Conservation (phyloP, 148 eudicot species). For the Drosera capensis region DNA sequence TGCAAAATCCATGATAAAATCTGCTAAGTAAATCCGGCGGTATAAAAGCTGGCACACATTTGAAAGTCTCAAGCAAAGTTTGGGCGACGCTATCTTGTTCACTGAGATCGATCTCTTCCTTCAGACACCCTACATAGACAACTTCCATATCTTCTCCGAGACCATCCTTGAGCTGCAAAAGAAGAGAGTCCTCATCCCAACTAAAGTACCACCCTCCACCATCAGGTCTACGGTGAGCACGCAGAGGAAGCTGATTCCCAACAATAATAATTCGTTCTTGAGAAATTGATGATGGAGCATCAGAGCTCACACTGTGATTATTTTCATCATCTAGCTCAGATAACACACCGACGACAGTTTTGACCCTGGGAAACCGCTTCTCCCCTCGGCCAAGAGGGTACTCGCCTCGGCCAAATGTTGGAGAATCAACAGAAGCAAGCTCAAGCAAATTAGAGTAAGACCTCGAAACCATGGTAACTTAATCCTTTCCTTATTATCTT, state of each 20-base stretch:
- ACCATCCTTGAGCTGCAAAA: slow-evolving; percentile 3
- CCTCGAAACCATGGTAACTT: slow-evolving; percentile 9
- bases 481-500: background rate
- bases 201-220: slow-evolving; percentile 2
- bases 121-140: slow-evolving; percentile 5
- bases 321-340: slow-evolving; percentile 10
- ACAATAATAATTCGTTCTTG: slow-evolving; percentile 8
- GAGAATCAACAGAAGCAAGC: slow-evolving; percentile 9
- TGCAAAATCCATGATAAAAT: slow-evolving; percentile 5
- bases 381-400: slow-evolving; percentile 5
- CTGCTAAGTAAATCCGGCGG: slow-evolving; percentile 3
- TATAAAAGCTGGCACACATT: slow-evolving; percentile 5
- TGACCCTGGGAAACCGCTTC: slow-evolving; percentile 10
- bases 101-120: background rate
- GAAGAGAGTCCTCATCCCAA: slow-evolving; percentile 5
- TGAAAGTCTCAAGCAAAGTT: slow-evolving; percentile 3
- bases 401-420: slow-evolving; percentile 6
- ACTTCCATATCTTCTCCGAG: slow-evolving; percentile 4
- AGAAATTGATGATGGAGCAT: slow-evolving; percentile 10
- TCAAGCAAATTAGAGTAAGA: slow-evolving; percentile 11
- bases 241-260: slow-evolving; percentile 2
- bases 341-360: slow-evolving; percentile 7
- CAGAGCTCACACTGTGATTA: slow-evolving; percentile 7
- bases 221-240: slow-evolving; percentile 1
- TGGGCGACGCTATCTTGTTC: slow-evolving; percentile 5